Base-by-base conservation (phyloP, 768 basidiomycete species). In the Macrocybe gigantea region DNA sequence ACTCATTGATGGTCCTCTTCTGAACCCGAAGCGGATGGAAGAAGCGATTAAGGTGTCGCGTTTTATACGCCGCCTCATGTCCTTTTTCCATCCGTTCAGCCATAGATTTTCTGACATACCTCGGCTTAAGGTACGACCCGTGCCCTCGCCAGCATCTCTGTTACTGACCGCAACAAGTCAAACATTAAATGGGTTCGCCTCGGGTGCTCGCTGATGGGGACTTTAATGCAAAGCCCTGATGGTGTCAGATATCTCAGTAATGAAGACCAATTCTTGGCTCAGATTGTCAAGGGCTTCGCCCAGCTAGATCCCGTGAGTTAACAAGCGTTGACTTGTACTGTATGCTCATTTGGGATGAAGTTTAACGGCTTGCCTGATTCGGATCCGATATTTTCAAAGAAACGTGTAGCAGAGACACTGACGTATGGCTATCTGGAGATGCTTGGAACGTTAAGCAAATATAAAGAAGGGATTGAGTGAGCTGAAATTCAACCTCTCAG, bases 391-490 rank as follows among this genome's bases (percentile, higher is more conserved):
- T 92, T 98, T 57, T 92, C 93, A 1, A 88, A 87, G 60, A 77
- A 82, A 54, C 77, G 91, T 6, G 75, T 97, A 41, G 74, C 84
- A 36, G 83, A 85, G 12, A 93, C 92, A 0, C 66, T 99, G 56
- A 90, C 91, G 0, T 88, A 80, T 56, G 95, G 93, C 0, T 98
- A 98, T 64, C 80, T 99, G 54, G 93, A 96, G 57, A 93, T 99
- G 85, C 75, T 99, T 2, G 95, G 95, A 6, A 85, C 81, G 1
- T 71, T 99, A 40, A 95, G 90, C 69, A 92, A 86, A 59, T 82
- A 84, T 53, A 77, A 82, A 41, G 91, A 96, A 41, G 96, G 96
- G 22, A 79, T 94, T 15, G 88, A 90, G 93, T 94, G 61, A 55
- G 87, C 69, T 48, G 11, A n/a, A 43, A 13, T 35, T 35, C 33